Evolutionary conservation across 1,139 yeast species (phyloP).

Genomic region (Yamadazyma triangularis): DNA sequence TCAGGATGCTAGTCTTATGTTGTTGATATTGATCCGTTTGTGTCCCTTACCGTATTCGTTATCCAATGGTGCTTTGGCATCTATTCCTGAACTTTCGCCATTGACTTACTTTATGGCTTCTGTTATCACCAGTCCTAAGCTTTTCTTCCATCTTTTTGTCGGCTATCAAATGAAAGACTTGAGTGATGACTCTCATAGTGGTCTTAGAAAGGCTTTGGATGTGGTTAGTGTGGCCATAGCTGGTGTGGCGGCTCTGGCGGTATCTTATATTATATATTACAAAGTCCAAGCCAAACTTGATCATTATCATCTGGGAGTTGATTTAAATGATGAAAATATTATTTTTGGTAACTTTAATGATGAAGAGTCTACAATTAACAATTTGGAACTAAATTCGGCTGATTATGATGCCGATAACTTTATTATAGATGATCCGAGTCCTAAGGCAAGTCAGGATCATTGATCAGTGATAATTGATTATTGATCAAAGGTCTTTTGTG

Average conservation of each 20-base stretch:
- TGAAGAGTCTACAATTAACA: constrained; percentile 14
- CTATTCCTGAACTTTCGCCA: constrained; percentile 69
- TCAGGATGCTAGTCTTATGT: constrained; percentile 58
- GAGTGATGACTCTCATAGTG: constrained; percentile 53
- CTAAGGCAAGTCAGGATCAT: constrained; percentile 40
- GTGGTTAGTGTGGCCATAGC: constrained; percentile 60
- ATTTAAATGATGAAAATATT: constrained; percentile 22
- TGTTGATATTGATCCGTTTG: constrained; percentile 68
- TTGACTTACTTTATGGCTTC: constrained; percentile 68
- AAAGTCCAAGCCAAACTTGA: constrained; percentile 48
- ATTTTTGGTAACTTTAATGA: constrained; percentile 42
- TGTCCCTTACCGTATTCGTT: constrained; percentile 93
- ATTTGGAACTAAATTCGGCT: constrained; percentile 21
- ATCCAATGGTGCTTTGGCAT: constrained; percentile 88
- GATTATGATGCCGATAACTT: constrained; percentile 17
- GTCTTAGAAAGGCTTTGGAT: constrained; percentile 55
- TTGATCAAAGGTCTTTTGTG: too few species aligned
- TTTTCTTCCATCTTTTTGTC: constrained; percentile 70
- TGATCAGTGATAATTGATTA: too few species aligned
- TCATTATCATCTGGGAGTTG: constrained; percentile 25
- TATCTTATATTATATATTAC: constrained; percentile 69
- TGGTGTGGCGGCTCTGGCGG: constrained; percentile 47
- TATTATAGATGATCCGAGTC: constrained; percentile 34
- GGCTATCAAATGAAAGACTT: constrained; percentile 73
- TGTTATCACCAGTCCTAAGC: constrained; percentile 72